Conservation (phyloP, 495 filamentous ascomycete genomes). For the Glonium stellatum region DNA sequence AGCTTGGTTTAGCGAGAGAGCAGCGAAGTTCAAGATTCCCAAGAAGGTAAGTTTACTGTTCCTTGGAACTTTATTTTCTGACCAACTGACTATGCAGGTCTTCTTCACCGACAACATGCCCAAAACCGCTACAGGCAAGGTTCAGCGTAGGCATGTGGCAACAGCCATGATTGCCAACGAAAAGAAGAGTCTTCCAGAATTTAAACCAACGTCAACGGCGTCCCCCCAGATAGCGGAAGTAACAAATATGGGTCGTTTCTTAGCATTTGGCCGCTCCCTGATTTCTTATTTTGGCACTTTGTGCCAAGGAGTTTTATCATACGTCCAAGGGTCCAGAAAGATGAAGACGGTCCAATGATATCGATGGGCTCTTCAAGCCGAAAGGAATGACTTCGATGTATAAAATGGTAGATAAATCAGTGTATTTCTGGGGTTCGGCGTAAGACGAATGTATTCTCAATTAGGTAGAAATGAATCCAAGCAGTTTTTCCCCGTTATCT, state of each 20-base stretch:
- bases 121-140: slow-evolving; percentile 81
- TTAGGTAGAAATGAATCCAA: too few species aligned
- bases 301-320: slow-evolving; percentile 4
- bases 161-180: slow-evolving; percentile 60
- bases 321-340: slow-evolving; percentile 5
- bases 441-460: too few species aligned
- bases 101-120: slow-evolving; percentile 73
- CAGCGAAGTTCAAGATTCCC: slow-evolving; percentile 18
- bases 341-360: slow-evolving; percentile 10
- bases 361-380: not conserved
- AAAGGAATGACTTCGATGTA: not conserved
- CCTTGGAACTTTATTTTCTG: not conserved
- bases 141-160: slow-evolving; percentile 71
- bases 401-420: not conserved
- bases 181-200: slow-evolving; percentile 10
- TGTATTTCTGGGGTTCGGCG: not conserved
- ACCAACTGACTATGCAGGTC: slow-evolving; percentile 40
- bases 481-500: too few species aligned
- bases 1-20: slow-evolving; percentile 10
- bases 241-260: slow-evolving; percentile 1
- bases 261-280: slow-evolving; percentile 7
- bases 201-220: not conserved
- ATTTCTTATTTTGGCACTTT: slow-evolving; percentile 8
- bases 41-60: slow-evolving; percentile 8
- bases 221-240: not conserved